Base-by-base conservation (phyloP, 139 green algal species). In the Ettlia oleoabundans region DNA sequence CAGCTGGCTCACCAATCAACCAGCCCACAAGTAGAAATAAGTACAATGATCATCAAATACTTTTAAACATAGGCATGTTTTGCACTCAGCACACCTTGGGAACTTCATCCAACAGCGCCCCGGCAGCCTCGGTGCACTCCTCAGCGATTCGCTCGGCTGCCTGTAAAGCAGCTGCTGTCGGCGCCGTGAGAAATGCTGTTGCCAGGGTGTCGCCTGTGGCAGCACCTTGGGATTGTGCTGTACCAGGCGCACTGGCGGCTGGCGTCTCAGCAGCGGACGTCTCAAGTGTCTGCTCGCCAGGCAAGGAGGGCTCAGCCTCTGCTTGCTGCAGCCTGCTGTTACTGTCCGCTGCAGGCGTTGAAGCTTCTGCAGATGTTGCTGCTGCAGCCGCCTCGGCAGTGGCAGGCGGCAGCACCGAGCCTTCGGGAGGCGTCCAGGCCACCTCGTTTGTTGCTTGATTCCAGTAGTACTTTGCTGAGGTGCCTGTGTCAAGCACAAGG, bases 391-490 rank as follows among this genome's bases (percentile, higher is more conserved):
- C 19, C 61, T 68, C 61, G 1, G 73, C 73, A 61, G 73, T 68
- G 35, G 52, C 35, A 2, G 73, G 7, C 8, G 73, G 73, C 73
- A 80, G 52, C 22, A 33, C 42, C 19, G 74, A 38, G 13, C 79
- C 84, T 4, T 24, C 13, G 0, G 92, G 92, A 24, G 89, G 84
- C 21, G 92, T 86, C 93, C 93, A 96, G 3, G 90, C 86, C 61
- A 96, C 93, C 64, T 93, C 91, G 37, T 93, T 86, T 2, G 76
- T 91, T 4, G 37, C 43, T 15, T 82, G 66, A 68, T 94, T 85
- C 93, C 93, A 96, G 65, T 88, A 95, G 83, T 96, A 96, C 4
- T 90, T 69, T 70, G 79, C 78, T 26, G 85, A 85, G 26, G 86
- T 91, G 64, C 75, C 88, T 19, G 86, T 92, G 81, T 96, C 93